phyloP scores from a whole-genome alignment of 179 eudicot species.

The Carnegiea gigantea region DNA sequence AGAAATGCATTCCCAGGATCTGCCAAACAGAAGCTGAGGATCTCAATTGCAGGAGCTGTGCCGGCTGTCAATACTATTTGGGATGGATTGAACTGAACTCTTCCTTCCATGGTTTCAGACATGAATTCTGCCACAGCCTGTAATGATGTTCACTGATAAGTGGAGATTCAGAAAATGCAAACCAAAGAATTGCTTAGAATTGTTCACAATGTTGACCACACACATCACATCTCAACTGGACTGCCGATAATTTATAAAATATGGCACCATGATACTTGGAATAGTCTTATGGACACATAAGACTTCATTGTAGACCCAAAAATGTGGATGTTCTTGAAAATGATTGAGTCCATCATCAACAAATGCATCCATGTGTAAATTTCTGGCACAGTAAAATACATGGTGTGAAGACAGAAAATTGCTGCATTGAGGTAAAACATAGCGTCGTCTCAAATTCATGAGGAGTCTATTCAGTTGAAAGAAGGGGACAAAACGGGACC shows the following conservation, averaged over 20 bases:
- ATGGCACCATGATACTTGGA: background rate
- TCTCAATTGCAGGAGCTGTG: slow-evolving; percentile 73
- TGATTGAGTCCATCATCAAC: background rate
- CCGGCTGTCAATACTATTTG: slow-evolving; percentile 68
- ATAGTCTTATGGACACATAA: background rate
- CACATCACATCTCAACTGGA: background rate
- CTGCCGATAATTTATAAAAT: background rate
- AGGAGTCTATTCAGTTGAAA: background rate
- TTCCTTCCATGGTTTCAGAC: slow-evolving; percentile 56
- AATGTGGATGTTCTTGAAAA: background rate
- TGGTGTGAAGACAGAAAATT: background rate
- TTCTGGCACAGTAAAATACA: background rate
- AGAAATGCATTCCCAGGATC: slow-evolving; percentile 91
- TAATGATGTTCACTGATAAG: slow-evolving; percentile 16
- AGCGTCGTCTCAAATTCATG: background rate
- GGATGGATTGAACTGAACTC: slow-evolving; percentile 56
- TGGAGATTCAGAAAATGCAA: background rate
- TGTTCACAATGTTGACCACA: background rate
- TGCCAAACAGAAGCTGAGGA: slow-evolving; percentile 81
- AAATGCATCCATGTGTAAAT: background rate
- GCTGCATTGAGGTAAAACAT: background rate
- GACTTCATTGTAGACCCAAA: background rate
- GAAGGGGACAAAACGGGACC: background rate
- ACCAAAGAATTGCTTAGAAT: background rate
- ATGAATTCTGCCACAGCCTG: slow-evolving; percentile 83